These are phyloP conservation scores for Punica granatum DNA, from an alignment of 345 rosid species.

Conservation along the genomic window DNA sequence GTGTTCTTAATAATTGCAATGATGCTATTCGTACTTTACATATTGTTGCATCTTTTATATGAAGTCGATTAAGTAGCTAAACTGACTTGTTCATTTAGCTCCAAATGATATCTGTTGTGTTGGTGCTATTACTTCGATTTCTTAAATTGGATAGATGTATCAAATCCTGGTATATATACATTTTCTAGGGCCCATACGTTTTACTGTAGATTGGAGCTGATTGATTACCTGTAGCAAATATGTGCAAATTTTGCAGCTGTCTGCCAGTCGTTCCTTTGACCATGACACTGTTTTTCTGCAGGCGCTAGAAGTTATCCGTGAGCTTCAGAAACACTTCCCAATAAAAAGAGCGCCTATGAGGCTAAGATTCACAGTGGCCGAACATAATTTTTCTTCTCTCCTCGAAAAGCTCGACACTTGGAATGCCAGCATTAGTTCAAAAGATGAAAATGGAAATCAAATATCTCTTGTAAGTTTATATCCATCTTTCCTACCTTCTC, in stretches of 20 bases:
- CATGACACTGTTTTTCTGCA: slow-evolving; percentile 13
- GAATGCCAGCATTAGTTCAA: slow-evolving; percentile 59
- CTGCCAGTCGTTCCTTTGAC: not conserved
- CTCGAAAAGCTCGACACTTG: slow-evolving; percentile 55
- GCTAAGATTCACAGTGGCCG: slow-evolving; percentile 49
- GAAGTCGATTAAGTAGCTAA: not conserved
- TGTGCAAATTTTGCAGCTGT: not conserved
- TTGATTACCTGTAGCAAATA: not conserved
- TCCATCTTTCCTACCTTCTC: not conserved
- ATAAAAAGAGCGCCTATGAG: slow-evolving; percentile 92
- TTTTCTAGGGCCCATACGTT: not conserved
- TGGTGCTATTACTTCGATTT: not conserved
- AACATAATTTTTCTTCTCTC: slow-evolving; percentile 35
- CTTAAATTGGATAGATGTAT: not conserved
- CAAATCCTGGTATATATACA: not conserved
- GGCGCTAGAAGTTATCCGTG: slow-evolving; percentile 91
- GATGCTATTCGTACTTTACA: not conserved
- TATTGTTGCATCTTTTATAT: not conserved
- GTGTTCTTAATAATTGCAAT: not conserved
- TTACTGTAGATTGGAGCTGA: too few relatives aligned
- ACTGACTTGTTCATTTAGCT: not conserved
- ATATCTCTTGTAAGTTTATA: slow-evolving; percentile 54
- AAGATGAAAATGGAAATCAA: slow-evolving; percentile 66
- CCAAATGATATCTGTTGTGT: not conserved
- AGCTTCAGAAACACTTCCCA: slow-evolving; percentile 93